These are phyloP conservation scores for Chamaecrista fasciculata DNA, from an alignment of 306 rosid species.

Conservation along the genomic window DNA sequence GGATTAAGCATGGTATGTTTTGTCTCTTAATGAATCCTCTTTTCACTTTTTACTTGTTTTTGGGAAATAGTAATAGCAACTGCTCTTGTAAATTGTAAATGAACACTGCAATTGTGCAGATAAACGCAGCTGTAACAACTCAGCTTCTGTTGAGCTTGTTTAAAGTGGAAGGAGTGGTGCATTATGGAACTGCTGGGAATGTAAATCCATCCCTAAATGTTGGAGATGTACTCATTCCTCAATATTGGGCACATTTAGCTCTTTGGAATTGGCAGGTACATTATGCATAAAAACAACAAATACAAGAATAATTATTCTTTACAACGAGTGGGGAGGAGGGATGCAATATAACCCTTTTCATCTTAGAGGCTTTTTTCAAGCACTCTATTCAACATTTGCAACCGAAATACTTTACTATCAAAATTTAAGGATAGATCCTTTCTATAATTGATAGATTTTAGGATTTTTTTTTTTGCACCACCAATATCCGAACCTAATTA, in stretches of 20 bases:
- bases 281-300: not conserved
- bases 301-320: not conserved
- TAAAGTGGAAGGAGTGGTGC: slow-evolving; percentile 56
- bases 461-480: too few relatives aligned
- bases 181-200: slow-evolving; percentile 69
- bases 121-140: slow-evolving; percentile 57
- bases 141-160: slow-evolving; percentile 60
- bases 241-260: slow-evolving; percentile 48
- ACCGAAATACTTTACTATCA: too few relatives aligned
- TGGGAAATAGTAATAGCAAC: not conserved
- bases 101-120: slow-evolving; percentile 26
- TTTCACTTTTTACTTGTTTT: not conserved
- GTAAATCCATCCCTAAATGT: slow-evolving; percentile 58
- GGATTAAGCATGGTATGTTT: slow-evolving; percentile 39
- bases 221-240: slow-evolving; percentile 58
- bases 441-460: too few relatives aligned
- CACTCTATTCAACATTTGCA: too few relatives aligned
- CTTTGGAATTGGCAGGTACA: slow-evolving; percentile 76
- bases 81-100: not conserved
- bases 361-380: too few relatives aligned
- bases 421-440: too few relatives aligned
- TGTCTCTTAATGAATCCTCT: not conserved
- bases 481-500: too few relatives aligned
- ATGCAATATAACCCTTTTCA: too few relatives aligned
- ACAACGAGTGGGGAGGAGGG: too few relatives aligned